Conservation (phyloP, 2,329 filamentous ascomycete genomes). For the Fusarium sp. region DNA sequence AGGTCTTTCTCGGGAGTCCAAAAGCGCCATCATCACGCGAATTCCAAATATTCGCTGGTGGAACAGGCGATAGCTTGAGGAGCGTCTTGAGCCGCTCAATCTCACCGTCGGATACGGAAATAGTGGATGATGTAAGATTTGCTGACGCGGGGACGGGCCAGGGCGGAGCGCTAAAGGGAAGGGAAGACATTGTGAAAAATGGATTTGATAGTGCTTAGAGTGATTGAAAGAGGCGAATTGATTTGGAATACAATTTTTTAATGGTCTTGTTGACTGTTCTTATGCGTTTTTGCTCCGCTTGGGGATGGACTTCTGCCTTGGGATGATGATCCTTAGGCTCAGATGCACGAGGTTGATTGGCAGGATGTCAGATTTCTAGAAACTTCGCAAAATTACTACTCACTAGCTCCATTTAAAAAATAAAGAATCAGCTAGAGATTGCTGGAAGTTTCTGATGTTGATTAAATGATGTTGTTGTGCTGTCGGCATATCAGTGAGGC, state of each 20-base stretch:
- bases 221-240: not conserved
- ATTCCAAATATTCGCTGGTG: slow-evolving; percentile 2
- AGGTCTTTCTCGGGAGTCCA: not conserved
- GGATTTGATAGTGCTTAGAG: rapidly evolving
- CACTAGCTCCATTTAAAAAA: not conserved
- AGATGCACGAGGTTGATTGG: not conserved
- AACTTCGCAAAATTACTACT: not conserved
- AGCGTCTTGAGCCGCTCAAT: slow-evolving; percentile 5
- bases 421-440: not conserved
- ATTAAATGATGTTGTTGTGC: not conserved
- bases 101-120: not conserved
- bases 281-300: not conserved
- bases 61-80: slow-evolving; percentile 4
- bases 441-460: rapidly evolving
- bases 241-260: not conserved
- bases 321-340: not conserved
- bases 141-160: slow-evolving; percentile 4
- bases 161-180: not conserved
- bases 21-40: not conserved
- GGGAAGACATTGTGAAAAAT: not conserved
- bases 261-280: not conserved
- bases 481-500: rapidly evolving
- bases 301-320: not conserved
- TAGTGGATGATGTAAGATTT: slow-evolving; percentile 16
- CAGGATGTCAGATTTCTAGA: not conserved